These are phyloP conservation scores for Acacia pycnantha DNA, from an alignment of 331 rosid genomes.

Conservation along the genomic window DNA sequence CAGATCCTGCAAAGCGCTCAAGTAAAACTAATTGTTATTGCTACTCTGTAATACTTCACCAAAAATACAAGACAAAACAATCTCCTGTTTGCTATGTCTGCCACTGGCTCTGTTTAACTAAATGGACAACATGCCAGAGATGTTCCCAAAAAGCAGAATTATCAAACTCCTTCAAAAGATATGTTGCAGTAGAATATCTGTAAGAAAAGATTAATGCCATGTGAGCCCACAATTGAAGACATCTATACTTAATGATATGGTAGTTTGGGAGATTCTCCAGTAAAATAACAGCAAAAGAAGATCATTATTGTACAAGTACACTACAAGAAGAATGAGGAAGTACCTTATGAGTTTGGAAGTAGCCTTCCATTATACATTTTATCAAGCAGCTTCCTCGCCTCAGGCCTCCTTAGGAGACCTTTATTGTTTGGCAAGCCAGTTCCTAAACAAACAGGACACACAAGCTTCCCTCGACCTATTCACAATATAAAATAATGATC, in stretches of 20 bases:
- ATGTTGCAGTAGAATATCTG: slow-evolving; percentile 2
- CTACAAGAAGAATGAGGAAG: slow-evolving; percentile 15
- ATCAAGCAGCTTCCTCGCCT: slow-evolving; percentile 74
- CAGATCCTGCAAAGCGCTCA: slow-evolving; percentile 18
- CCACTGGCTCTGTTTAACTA: slow-evolving; percentile 15
- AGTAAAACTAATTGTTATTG: slow-evolving; percentile 17
- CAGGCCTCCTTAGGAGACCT: slow-evolving; percentile 94
- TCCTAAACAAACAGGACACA: slow-evolving; percentile 94
- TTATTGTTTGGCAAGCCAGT: slow-evolving; percentile 93
- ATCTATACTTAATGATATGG: background rate
- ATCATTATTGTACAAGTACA: background rate
- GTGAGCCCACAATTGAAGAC: background rate
- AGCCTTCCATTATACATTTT: slow-evolving; percentile 93
- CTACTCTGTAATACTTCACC: slow-evolving; percentile 16
- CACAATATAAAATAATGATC: slow-evolving; percentile 17
- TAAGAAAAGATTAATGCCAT: background rate
- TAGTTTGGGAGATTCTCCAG: background rate
- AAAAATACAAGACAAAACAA: slow-evolving; percentile 22
- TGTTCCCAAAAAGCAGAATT: slow-evolving; percentile 22
- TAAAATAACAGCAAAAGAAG: background rate
- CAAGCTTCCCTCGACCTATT: slow-evolving; percentile 93
- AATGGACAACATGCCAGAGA: slow-evolving; percentile 13
- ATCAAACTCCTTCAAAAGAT: slow-evolving; percentile 13
- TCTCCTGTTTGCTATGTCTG: background rate
- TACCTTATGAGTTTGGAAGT: slow-evolving; percentile 67